Evolutionary conservation across 2,329 filamentous ascomycete genomes (phyloP).

Genomic region (Cadophora gregata): DNA sequence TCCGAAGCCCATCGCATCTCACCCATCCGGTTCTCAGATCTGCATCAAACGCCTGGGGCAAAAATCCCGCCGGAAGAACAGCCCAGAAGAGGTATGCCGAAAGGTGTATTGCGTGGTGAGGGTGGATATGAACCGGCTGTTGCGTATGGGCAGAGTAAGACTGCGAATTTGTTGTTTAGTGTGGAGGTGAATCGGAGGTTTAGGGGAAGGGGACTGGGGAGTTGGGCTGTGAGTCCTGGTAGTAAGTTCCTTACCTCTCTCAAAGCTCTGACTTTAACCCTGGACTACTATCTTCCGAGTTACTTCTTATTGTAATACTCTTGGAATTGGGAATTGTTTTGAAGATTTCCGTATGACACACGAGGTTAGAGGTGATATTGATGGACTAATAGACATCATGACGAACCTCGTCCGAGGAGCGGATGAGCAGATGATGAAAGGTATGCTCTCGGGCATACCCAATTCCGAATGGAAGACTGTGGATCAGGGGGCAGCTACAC

Average conservation of each 20-base stretch:
- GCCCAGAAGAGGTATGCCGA: conserved; percentile 44
- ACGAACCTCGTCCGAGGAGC: conserved; percentile 43
- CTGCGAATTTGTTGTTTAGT: conserved; percentile 48
- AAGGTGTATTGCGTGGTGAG: conserved; percentile 32
- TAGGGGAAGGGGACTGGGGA: conserved; percentile 16
- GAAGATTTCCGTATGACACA: no score
- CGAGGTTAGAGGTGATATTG: not conserved
- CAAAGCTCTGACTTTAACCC: no score
- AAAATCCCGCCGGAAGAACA: conserved; percentile 43
- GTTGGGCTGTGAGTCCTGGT: conserved; percentile 34
- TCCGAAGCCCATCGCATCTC: conserved; percentile 33
- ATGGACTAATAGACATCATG: conserved; percentile 38
- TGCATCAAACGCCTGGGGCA: conserved; percentile 36
- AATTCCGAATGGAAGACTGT: conserved; percentile 11
- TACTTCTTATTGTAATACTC: not conserved
- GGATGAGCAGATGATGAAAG: not conserved
- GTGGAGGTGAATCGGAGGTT: conserved; percentile 30
- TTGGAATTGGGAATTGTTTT: not conserved
- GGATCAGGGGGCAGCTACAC: conserved; percentile 39
- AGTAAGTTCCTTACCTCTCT: conserved; percentile 25
- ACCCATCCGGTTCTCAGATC: conserved; percentile 43
- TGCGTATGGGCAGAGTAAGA: conserved; percentile 53
- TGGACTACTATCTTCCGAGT: no score
- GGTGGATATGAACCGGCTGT: conserved; percentile 27
- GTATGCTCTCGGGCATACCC: not conserved